Conservation (phyloP, 495 filamentous ascomycete genomes). For the Penicillium psychrofluorescens region DNA sequence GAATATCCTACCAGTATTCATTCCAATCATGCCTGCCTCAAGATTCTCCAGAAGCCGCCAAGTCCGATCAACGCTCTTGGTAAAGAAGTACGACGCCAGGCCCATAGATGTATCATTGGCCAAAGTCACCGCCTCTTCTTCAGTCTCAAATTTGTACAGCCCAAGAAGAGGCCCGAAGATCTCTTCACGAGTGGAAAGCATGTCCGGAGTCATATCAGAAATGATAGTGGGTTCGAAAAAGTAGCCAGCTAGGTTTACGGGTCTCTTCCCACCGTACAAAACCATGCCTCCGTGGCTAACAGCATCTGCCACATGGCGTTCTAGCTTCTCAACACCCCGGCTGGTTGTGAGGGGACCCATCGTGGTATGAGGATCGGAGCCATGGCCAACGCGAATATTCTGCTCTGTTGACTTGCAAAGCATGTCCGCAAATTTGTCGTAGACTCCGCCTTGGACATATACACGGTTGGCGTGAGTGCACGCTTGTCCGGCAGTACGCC, state of each 20-base stretch:
- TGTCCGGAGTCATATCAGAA: constrained; percentile 49
- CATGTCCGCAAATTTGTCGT: constrained; percentile 34
- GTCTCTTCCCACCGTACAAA: constrained; percentile 4
- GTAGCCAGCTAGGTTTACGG: neutral
- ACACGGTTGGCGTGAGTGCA: constrained; percentile 59
- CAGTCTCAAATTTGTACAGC: constrained; percentile 19
- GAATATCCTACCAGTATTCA: constrained; percentile 28
- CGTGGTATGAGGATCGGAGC: constrained; percentile 37
- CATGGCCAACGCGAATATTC: constrained; percentile 48
- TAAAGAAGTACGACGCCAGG: constrained; percentile 22
- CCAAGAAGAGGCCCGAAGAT: constrained; percentile 21
- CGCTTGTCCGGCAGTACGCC: constrained; percentile 52
- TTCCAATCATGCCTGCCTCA: constrained; percentile 26
- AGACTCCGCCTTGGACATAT: constrained; percentile 48
- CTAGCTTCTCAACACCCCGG: constrained; percentile 14
- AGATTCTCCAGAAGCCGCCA: constrained; percentile 18
- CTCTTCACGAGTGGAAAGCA: constrained; percentile 20
- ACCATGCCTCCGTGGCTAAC: constrained; percentile 6
- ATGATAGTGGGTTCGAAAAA: constrained; percentile 69
- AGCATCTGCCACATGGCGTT: constrained; percentile 11
- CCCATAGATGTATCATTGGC: constrained; percentile 21
- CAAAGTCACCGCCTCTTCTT: constrained; percentile 16
- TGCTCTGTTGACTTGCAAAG: constrained; percentile 40
- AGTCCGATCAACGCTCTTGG: constrained; percentile 14
- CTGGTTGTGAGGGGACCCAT: constrained; percentile 49